Evolutionary conservation across 805 yeast genomes (phyloP).

Genomic region (Teunomyces panamensis): DNA sequence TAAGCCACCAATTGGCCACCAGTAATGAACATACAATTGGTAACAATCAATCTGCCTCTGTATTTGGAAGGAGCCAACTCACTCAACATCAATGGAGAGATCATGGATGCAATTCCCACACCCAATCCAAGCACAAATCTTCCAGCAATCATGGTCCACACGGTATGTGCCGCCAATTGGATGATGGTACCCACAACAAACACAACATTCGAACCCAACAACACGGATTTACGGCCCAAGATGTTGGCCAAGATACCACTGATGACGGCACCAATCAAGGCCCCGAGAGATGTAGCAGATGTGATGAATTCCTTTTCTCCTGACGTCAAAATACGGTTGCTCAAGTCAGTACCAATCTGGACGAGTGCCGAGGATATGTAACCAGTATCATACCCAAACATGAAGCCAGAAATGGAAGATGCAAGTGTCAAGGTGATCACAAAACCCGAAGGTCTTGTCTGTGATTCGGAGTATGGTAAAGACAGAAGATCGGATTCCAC

Average conservation of each 20-base stretch:
- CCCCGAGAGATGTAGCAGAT: constrained; percentile 93
- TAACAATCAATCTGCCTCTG: constrained; percentile 86
- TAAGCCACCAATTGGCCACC: constrained; percentile 95
- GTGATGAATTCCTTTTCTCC: constrained; percentile 90
- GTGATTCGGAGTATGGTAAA: not conserved
- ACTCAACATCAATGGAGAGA: constrained; percentile 89
- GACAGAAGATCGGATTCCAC: constrained; percentile 3
- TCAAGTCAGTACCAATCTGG: constrained; percentile 73
- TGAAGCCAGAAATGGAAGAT: constrained; percentile 89
- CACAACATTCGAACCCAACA: constrained; percentile 77
- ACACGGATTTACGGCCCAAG: constrained; percentile 80
- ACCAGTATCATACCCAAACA: constrained; percentile 98
- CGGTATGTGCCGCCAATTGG: constrained; percentile 75
- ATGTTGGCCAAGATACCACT: constrained; percentile 84
- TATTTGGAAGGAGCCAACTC: constrained; percentile 91
- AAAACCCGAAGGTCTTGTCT: constrained; percentile 52
- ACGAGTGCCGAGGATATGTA: constrained; percentile 93
- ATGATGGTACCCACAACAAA: constrained; percentile 82
- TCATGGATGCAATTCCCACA: constrained; percentile 90
- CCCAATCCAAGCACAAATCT: constrained; percentile 94
- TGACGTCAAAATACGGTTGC: constrained; percentile 51
- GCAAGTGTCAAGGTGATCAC: constrained; percentile 69
- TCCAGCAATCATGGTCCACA: constrained; percentile 92
- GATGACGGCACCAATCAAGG: constrained; percentile 69
- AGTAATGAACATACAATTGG: constrained; percentile 86